These are phyloP conservation scores for Wickerhamia fluorescens DNA, from an alignment of 805 yeast species.

Conservation along the genomic window DNA sequence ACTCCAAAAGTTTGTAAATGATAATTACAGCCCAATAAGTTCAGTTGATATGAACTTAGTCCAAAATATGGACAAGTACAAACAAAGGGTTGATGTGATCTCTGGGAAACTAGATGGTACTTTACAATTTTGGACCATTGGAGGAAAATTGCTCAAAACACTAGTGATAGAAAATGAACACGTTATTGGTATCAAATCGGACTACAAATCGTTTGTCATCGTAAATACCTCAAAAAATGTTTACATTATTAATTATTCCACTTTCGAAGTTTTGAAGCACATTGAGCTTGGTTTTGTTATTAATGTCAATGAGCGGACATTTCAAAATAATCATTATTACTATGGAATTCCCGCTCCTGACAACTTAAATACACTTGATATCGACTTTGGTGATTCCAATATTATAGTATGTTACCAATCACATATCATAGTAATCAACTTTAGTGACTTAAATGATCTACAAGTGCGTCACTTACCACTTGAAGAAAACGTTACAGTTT, in stretches of 20 bases:
- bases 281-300: constrained; percentile 12
- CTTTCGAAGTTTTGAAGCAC: constrained; percentile 4
- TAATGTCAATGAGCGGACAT: constrained; percentile 4
- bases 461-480: constrained; percentile 5
- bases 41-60: constrained; percentile 16
- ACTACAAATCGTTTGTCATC: constrained; percentile 19
- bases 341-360: constrained; percentile 5
- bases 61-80: constrained; percentile 15
- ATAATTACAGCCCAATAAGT: constrained; percentile 7
- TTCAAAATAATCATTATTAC: constrained; percentile 3
- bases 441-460: constrained; percentile 4
- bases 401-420: constrained; percentile 16
- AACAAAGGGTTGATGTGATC: constrained; percentile 19
- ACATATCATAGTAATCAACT: constrained; percentile 19
- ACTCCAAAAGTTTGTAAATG: constrained; percentile 10
- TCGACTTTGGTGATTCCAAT: constrained; percentile 27
- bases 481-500: constrained; percentile 10
- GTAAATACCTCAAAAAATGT: constrained; percentile 12
- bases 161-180: constrained; percentile 8
- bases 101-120: constrained; percentile 17
- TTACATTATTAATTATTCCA: constrained; percentile 13
- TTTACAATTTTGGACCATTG: constrained; percentile 19
- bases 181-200: constrained; percentile 16
- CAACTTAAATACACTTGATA: constrained; percentile 14
- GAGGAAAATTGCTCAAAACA: constrained; percentile 10